Conservation (phyloP, 257 asterid species). For the Ehretia macrophylla region DNA sequence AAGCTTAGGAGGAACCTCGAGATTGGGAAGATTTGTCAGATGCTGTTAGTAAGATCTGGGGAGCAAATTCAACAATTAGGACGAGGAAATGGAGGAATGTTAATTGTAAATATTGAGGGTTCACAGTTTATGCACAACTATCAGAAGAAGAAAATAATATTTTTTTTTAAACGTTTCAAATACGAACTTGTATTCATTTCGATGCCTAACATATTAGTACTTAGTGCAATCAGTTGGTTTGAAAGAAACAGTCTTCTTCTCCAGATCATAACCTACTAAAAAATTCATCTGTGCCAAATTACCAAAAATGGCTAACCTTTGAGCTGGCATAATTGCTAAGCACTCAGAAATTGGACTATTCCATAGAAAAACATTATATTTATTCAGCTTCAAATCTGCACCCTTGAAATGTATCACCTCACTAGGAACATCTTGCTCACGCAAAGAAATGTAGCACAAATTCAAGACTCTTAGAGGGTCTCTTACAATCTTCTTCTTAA, state of each 20-base stretch:
- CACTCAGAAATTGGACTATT: neutral
- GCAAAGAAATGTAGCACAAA: conserved; percentile 7
- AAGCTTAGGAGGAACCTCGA: too few relatives aligned
- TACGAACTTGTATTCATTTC: too few relatives aligned
- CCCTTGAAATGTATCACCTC: conserved; percentile 9
- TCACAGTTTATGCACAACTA: too few relatives aligned
- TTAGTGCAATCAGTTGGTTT: conserved; percentile 39
- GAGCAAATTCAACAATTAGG: too few relatives aligned
- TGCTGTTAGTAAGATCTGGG: too few relatives aligned
- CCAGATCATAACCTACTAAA: conserved; percentile 47
- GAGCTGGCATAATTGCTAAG: conserved; percentile 1
- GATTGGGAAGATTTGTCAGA: too few relatives aligned
- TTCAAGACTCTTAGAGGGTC: conserved; percentile 2
- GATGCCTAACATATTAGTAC: neutral
- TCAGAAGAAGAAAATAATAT: too few relatives aligned
- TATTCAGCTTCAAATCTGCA: conserved; percentile 12
- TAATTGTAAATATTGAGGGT: too few relatives aligned
- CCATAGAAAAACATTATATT: neutral
- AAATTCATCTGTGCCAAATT: conserved; percentile 40
- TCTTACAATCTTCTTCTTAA: neutral
- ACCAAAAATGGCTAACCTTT: conserved; percentile 28
- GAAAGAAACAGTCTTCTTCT: conserved; percentile 31
- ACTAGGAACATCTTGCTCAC: neutral
- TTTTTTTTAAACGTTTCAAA: too few relatives aligned
- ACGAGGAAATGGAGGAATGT: too few relatives aligned